These are phyloP conservation scores for Canna indica DNA, from an alignment of 176 grass and related monocot genomes.

Conservation along the genomic window DNA sequence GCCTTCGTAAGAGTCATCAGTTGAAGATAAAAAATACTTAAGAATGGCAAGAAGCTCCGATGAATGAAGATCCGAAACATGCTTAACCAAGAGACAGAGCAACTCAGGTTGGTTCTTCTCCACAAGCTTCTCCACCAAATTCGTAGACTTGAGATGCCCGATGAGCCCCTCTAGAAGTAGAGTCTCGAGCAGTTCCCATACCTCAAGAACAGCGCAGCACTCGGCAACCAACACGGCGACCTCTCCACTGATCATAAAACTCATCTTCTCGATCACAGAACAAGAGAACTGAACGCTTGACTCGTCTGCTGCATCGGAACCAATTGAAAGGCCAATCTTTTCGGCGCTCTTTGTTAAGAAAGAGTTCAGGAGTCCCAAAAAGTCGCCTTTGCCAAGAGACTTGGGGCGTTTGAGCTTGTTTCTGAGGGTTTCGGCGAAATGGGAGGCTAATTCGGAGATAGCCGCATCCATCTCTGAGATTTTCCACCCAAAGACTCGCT, in stretches of 20 bases:
- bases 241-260: no score
- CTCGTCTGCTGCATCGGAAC: background rate
- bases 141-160: no score
- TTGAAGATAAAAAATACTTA: conserved; percentile 46
- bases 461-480: conserved; percentile 38
- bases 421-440: background rate
- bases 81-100: no score
- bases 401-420: background rate
- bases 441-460: conserved; percentile 3
- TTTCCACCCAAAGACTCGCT: conserved; percentile 43
- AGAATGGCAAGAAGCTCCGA: conserved; percentile 47
- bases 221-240: no score
- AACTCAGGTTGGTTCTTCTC: no score
- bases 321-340: conserved; percentile 4
- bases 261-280: background rate
- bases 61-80: conserved; percentile 40
- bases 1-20: conserved; percentile 36
- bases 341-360: background rate
- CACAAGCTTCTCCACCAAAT: no score
- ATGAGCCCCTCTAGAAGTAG: no score
- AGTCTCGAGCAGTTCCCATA: no score
- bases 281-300: background rate
- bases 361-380: background rate
- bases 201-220: no score
- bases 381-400: background rate